Percentiles rank a stretch among this genome's conserved stretches.
Conservation (phyloP, 768 basidiomycete genomes). For the Ramaria sp. region DNA sequence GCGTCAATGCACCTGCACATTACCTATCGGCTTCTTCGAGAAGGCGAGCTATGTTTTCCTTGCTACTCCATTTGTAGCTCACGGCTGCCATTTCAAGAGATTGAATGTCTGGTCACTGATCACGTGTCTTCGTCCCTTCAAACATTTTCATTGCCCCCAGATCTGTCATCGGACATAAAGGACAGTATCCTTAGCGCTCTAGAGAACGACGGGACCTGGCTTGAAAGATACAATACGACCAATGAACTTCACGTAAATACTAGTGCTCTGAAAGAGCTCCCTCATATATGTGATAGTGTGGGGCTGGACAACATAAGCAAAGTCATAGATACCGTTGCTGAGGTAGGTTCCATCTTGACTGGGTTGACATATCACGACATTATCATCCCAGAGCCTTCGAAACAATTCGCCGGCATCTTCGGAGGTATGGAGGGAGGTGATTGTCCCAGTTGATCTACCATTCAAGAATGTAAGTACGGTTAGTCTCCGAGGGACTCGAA, state of each 20-base stretch:
- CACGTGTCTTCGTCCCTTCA: conserved; percentile 4
- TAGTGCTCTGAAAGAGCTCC: conserved; percentile 16
- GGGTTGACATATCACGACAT: background rate
- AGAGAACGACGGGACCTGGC: conserved; percentile 55
- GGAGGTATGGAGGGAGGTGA: conserved; percentile 60
- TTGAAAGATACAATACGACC: conserved; percentile 57
- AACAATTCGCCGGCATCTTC: conserved; percentile 15
- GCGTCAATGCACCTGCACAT: conserved; percentile 57
- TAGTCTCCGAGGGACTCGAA: conserved; percentile 6
- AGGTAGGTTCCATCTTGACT: conserved; percentile 26
- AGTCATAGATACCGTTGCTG: conserved; percentile 18
- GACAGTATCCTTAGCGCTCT: conserved; percentile 33
- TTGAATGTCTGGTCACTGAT: conserved; percentile 27
- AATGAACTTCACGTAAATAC: conserved; percentile 56
- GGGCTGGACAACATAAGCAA: conserved; percentile 13
- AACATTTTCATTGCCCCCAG: background rate
- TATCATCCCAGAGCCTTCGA: conserved; percentile 24
- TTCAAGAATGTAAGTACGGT: conserved; percentile 51
- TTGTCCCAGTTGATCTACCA: conserved; percentile 81
- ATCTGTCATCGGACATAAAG: background rate
- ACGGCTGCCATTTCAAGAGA: conserved; percentile 35
- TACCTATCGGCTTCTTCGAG: conserved; percentile 68
- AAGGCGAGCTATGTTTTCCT: conserved; percentile 45
- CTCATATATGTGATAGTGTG: conserved; percentile 11
- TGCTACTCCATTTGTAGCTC: background rate